Evolutionary conservation across 768 basidiomycete species (phyloP).

Genomic region (Lactarius indigo): DNA sequence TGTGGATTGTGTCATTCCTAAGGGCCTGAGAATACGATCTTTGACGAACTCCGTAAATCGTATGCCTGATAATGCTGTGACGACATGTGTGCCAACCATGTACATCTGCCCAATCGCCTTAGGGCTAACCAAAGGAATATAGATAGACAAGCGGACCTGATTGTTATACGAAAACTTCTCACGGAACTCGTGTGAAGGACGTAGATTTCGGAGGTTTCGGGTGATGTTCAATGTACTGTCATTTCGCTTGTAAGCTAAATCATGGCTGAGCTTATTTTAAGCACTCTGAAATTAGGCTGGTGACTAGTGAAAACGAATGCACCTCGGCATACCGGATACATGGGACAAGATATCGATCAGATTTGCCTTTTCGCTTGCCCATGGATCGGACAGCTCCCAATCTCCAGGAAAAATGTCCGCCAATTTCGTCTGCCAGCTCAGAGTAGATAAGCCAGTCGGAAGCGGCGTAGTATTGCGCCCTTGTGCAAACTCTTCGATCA

Average conservation of each 20-base stretch:
- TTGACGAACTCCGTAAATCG: conserved; percentile 40
- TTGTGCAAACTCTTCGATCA: neutral
- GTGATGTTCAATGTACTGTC: conserved; percentile 8
- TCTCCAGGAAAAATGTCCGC: conserved; percentile 4
- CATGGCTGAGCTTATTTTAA: too few relatives aligned
- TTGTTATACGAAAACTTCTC: too few relatives aligned
- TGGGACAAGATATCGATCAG: conserved; percentile 41
- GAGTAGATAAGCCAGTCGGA: too few relatives aligned
- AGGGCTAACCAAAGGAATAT: too few relatives aligned
- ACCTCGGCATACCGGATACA: conserved; percentile 40
- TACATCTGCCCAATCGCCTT: conserved; percentile 3
- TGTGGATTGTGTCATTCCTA: conserved; percentile 42
- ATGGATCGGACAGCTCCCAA: conserved; percentile 42
- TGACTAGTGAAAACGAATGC: neutral
- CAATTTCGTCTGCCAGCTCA: too few relatives aligned
- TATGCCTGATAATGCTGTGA: conserved; percentile 7
- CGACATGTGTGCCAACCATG: too few relatives aligned
- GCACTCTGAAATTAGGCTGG: too few relatives aligned
- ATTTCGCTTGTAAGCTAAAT: too few relatives aligned
- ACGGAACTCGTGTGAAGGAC: too few relatives aligned
- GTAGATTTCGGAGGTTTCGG: conserved; percentile 7
- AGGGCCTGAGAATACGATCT: conserved; percentile 39
- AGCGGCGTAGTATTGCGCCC: conserved; percentile 30
- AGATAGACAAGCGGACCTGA: too few relatives aligned
- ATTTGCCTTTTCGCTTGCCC: conserved; percentile 37